A percentile compares a stretch with the other conserved stretches of the same genome.
Conservation (phyloP, 495 filamentous ascomycete species). For the Xylaria flabelliformis region DNA sequence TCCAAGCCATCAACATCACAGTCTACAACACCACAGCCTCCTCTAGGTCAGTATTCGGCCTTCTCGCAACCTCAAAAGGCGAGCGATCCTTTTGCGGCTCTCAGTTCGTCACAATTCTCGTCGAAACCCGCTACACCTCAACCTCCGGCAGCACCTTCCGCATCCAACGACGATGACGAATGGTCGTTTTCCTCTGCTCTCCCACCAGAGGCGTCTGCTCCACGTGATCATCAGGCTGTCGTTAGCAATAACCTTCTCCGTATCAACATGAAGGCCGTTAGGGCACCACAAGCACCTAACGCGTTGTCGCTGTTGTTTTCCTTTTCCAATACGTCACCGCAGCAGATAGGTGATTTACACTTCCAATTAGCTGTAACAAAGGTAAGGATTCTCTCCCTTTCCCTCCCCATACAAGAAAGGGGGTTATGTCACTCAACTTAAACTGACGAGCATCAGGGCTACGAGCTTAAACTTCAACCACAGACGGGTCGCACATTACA, state of each 20-base stretch:
- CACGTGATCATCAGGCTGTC: conserved; percentile 53
- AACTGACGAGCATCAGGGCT: conserved; percentile 60
- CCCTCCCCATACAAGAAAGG: conserved; percentile 10
- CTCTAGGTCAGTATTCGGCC: conserved; percentile 48
- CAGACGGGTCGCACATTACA: conserved; percentile 79
- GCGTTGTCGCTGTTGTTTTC: conserved; percentile 67
- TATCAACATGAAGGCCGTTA: conserved; percentile 57
- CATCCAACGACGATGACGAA: conserved; percentile 76
- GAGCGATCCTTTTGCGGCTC: conserved; percentile 74
- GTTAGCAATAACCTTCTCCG: conserved; percentile 59
- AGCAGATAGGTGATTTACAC: conserved; percentile 77
- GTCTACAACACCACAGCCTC: conserved; percentile 57
- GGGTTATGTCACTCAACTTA: neutral
- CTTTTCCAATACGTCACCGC: conserved; percentile 79
- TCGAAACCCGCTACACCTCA: conserved; percentile 49
- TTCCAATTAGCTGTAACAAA: conserved; percentile 94
- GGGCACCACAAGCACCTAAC: conserved; percentile 54
- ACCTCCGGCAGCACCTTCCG: conserved; percentile 41
- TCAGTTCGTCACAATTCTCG: conserved; percentile 63
- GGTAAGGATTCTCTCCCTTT: conserved; percentile 57
- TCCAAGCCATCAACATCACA: conserved; percentile 49
- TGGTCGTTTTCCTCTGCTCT: conserved; percentile 93
- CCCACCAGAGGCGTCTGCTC: conserved; percentile 62
- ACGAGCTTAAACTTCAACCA: conserved; percentile 78
- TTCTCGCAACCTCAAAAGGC: conserved; percentile 51